Evolutionary conservation across 208 protist genomes (phyloP).

Genomic region (Tetramitus jugosus): DNA sequence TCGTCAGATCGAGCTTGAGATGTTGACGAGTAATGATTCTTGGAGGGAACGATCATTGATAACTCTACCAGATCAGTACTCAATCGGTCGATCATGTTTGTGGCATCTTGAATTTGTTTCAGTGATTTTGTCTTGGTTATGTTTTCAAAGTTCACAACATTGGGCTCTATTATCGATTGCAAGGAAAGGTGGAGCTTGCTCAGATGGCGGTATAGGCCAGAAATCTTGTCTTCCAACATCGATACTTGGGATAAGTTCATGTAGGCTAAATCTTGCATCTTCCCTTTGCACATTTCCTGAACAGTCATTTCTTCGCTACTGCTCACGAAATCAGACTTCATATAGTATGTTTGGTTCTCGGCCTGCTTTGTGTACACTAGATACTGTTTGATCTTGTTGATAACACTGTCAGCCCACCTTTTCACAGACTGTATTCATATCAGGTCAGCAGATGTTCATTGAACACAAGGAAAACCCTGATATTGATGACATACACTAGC

Average conservation of each 20-base stretch:
- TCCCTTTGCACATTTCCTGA: background rate
- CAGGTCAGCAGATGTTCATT: too few species aligned
- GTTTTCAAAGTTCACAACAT: too few species aligned
- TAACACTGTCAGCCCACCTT: background rate
- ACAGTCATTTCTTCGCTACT: background rate
- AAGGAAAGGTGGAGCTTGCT: background rate
- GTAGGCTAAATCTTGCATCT: background rate
- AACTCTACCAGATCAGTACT: background rate
- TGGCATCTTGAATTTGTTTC: background rate
- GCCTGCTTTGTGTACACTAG: background rate
- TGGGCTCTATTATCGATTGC: background rate
- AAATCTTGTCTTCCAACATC: background rate
- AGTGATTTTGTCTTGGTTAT: too few species aligned
- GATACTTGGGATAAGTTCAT: background rate
- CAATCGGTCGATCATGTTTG: background rate
- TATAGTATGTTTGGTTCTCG: conserved; percentile 7
- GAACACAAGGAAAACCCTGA: too few species aligned
- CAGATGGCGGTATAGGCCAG: background rate
- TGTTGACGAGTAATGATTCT: background rate
- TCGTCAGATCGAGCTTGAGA: background rate
- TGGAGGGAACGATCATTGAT: background rate
- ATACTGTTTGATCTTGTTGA: background rate
- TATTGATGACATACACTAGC: too few species aligned
- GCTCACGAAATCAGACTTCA: background rate
- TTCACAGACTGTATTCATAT: background rate